phyloP scores from a whole-genome alignment of 2,329 filamentous ascomycete species.

The Venturia effusa region DNA sequence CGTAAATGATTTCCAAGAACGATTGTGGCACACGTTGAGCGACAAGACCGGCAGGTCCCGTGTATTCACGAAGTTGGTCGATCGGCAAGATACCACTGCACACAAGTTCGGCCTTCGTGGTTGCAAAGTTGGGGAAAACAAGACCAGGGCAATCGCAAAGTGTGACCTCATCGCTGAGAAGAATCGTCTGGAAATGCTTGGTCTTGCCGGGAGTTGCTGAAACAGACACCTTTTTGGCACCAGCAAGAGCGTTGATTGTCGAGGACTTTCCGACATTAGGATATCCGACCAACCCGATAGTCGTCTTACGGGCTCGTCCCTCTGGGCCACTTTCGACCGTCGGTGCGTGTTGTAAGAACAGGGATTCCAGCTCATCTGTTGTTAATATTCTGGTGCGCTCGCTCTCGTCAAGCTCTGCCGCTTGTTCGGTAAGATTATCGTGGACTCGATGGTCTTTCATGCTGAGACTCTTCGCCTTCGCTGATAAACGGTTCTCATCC shows the following conservation, averaged over 20 bases:
- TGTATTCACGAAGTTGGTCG: slow-evolving; percentile 89
- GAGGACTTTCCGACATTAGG: slow-evolving; percentile 99
- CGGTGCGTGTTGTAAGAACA: slow-evolving; percentile 71
- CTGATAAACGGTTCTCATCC: slow-evolving; percentile 25
- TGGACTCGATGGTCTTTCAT: slow-evolving; percentile 16
- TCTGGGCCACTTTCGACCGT: slow-evolving; percentile 41
- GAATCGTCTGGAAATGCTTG: slow-evolving; percentile 98
- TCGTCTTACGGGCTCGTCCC: slow-evolving; percentile 51
- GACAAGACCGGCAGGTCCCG: slow-evolving; percentile 73
- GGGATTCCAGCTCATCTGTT: slow-evolving; percentile 80
- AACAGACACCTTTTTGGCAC: slow-evolving; percentile 96
- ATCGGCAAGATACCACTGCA: slow-evolving; percentile 93
- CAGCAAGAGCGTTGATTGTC: slow-evolving; percentile 97
- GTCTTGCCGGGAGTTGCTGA: slow-evolving; percentile 97
- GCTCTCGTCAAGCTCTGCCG: slow-evolving; percentile 23
- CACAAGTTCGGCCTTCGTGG: slow-evolving; percentile 90
- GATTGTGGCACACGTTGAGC: slow-evolving; percentile 73
- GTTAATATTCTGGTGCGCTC: slow-evolving; percentile 62
- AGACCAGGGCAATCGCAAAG: slow-evolving; percentile 97
- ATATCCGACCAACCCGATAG: slow-evolving; percentile 91
- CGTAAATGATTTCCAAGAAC: slow-evolving; percentile 89
- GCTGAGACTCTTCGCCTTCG: slow-evolving; percentile 24
- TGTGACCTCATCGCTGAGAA: slow-evolving; percentile 78
- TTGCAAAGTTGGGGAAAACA: slow-evolving; percentile 96
- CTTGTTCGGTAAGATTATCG: slow-evolving; percentile 14